Evolutionary conservation across 768 basidiomycete genomes (phyloP), one percentile per base, ranked within the genome.

Genomic region (Galerina sulciceps): DNA sequence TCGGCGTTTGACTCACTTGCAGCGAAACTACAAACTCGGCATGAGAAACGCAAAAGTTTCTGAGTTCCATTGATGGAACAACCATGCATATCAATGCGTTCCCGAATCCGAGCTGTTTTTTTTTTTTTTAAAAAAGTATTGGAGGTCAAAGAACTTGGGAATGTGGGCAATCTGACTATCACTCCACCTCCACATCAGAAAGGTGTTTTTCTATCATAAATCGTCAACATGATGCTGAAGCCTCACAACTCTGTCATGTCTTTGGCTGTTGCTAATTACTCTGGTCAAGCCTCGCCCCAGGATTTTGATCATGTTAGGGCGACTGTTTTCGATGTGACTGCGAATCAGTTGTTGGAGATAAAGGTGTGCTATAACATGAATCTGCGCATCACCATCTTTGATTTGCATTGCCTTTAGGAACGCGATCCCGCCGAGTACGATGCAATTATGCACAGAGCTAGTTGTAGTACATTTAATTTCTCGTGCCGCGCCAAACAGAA

Each of bases 281-380:
- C 93, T 15, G 88, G 87, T 18, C 93, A 96, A 72, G 83, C 87
- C 15, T 99, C 96, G 96, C 77, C 98, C 44, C 92, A 93, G 61
- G 94, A 91, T 3, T 99, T 99, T 81, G 96, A 99, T 70, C 96
- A 99, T 6, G 85, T 90, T 35, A 97, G 94, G 4, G 72, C 86
- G 52, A 75, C 78, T 4, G 74, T 99, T 14, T 88, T 98, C 61
- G 90, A 85, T 23, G 88, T 86, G 76, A 75, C 84, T 34, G 96
- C 93, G 10, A 85, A 94, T 65, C 88, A 95, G 13, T 70, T 99
- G 42, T 73, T 88, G 55, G 81, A 79, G n/a, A 79, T 94, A 60
- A 91, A 84, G 79, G 93, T 91, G 49, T 36, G 34, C 35, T 22
- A 11, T 15, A 22, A 10, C 10, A 49, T n/a, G 37, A 22, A 17